Percentiles rank a stretch among this genome's conserved stretches.
Conservation (phyloP, 106 monocot species). For the Agapanthus africanus region DNA sequence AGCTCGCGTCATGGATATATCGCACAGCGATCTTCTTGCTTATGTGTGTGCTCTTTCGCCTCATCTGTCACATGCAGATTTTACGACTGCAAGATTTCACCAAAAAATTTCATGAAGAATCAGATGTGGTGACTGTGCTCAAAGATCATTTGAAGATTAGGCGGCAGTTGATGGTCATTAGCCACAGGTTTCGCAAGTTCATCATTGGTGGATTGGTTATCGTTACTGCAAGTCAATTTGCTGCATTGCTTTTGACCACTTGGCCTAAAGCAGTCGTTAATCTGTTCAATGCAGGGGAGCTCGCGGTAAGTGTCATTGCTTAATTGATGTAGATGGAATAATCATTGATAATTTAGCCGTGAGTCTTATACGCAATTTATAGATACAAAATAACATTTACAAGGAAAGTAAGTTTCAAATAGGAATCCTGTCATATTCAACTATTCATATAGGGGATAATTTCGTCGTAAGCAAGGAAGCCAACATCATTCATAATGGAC, state of each 20-base stretch:
- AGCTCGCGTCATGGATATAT: constrained; percentile 82
- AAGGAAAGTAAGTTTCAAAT: too few species aligned
- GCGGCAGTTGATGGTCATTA: constrained; percentile 54
- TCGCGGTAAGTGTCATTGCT: constrained; percentile 26
- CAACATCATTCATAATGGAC: too few species aligned
- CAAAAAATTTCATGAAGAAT: constrained; percentile 37
- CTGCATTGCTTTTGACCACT: constrained; percentile 44
- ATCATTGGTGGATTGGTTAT: constrained; percentile 32
- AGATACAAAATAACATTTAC: too few species aligned
- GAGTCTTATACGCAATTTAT: too few species aligned
- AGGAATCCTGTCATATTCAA: too few species aligned
- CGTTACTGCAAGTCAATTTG: constrained; percentile 44
- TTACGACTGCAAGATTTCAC: constrained; percentile 71
- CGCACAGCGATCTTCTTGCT: constrained; percentile 58
- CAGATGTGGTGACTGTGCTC: constrained; percentile 44
- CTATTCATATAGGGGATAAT: too few species aligned
- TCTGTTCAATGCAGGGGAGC: constrained; percentile 58
- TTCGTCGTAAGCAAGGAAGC: too few species aligned
- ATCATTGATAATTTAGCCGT: too few species aligned
- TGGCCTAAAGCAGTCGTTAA: constrained; percentile 24
- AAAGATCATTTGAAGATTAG: constrained; percentile 55
- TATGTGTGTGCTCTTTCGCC: constrained; percentile 71
- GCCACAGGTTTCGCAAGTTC: constrained; percentile 60
- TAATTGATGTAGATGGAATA: too few species aligned
- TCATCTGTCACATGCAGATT: constrained; percentile 66